phyloP scores from a whole-genome alignment of 1,284 basidiomycete species.

The Stereum hirsutum region DNA sequence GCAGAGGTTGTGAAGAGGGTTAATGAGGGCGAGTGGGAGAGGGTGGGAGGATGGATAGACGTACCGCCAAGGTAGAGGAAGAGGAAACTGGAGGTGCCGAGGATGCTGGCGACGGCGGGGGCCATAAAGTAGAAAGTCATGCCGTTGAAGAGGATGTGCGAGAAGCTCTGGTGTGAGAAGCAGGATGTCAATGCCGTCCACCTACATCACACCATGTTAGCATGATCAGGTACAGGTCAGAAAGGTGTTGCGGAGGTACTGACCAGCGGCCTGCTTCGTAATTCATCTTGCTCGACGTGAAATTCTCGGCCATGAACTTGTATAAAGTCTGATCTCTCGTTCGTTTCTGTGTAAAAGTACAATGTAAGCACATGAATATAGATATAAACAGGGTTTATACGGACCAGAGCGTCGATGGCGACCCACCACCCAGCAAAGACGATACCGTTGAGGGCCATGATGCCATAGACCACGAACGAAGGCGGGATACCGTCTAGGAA shows the following conservation, averaged over 20 bases:
- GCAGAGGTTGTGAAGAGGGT: no score
- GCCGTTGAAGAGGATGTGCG: conserved; percentile 73
- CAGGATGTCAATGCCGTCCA: conserved; percentile 74
- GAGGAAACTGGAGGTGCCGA: conserved; percentile 68
- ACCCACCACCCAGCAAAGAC: conserved; percentile 35
- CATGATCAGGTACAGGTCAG: no score
- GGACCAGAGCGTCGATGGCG: no score
- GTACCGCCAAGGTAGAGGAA: conserved; percentile 70
- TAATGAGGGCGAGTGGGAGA: conserved; percentile 1
- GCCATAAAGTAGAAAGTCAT: conserved; percentile 79
- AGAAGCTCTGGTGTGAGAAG: conserved; percentile 62
- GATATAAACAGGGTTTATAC: no score
- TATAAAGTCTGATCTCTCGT: no score
- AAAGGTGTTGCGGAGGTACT: no score
- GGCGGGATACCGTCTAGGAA: conserved; percentile 29
- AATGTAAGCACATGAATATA: no score
- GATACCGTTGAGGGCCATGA: conserved; percentile 35
- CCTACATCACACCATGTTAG: no score
- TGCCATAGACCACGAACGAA: conserved; percentile 30
- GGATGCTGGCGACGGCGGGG: conserved; percentile 52
- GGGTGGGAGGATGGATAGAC: conserved; percentile 10
- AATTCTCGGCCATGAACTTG: conserved; percentile 64
- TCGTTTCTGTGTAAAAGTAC: no score
- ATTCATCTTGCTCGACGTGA: conserved; percentile 56
- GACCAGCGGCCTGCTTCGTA: conserved; percentile 46